Evolutionary conservation across 352 stramenopile species (phyloP).

Genomic region (Phytophthora fragariae): DNA sequence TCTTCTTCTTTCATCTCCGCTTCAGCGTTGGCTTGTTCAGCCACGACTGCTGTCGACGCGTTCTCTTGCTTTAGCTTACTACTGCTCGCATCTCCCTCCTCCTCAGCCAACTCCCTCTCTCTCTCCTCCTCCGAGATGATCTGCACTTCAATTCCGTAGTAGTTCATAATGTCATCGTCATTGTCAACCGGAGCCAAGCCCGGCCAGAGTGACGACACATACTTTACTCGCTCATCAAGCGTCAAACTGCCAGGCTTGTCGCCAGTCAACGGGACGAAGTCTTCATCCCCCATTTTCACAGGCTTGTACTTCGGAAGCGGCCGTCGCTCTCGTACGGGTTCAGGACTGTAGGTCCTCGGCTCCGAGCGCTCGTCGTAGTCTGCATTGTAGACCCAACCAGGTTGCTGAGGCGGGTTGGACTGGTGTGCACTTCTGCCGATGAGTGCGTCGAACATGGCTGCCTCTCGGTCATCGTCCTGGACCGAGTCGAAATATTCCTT

Average conservation of each 20-base stretch:
- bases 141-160: constrained; percentile 79
- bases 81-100: constrained; percentile 10
- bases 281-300: constrained; percentile 53
- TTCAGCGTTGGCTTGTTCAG: constrained; percentile 4
- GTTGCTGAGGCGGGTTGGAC: constrained; percentile 14
- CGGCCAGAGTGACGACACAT: constrained; percentile 77
- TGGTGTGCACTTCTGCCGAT: constrained; percentile 33
- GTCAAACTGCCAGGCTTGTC: constrained; percentile 49
- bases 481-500: constrained; percentile 61
- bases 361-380: constrained; percentile 4
- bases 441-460: constrained; percentile 45
- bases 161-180: constrained; percentile 78
- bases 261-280: constrained; percentile 52
- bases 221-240: constrained; percentile 66
- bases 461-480: constrained; percentile 42
- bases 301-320: constrained; percentile 61
- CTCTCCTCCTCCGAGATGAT: constrained; percentile 76
- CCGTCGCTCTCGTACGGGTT: constrained; percentile 8
- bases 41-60: neutral
- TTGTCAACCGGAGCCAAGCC: constrained; percentile 66
- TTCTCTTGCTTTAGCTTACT: neutral
- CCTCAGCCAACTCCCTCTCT: constrained; percentile 42
- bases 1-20: constrained; percentile 27
- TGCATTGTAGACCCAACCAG: constrained; percentile 1
- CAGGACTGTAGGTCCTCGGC: constrained; percentile 5